These are phyloP conservation scores for Leccinum longicurvipes DNA, from an alignment of 768 basidiomycete species.

Conservation along the genomic window DNA sequence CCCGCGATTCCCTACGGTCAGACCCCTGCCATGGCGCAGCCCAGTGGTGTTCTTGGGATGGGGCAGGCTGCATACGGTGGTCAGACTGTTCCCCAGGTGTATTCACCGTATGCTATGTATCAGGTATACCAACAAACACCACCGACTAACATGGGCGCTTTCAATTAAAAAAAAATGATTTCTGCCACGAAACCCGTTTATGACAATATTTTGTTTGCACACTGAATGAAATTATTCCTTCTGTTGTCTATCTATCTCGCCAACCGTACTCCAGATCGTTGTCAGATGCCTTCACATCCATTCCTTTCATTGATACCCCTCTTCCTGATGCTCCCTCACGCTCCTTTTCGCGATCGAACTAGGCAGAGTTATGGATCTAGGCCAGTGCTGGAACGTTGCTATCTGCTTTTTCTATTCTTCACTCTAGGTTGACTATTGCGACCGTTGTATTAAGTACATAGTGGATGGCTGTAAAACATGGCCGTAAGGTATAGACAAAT, in stretches of 20 bases:
- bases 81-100: constrained; percentile 61
- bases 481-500: constrained; percentile 34
- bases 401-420: constrained; percentile 30
- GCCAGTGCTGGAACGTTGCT: constrained; percentile 32
- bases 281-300: constrained; percentile 21
- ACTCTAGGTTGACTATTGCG: constrained; percentile 31
- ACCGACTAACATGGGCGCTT: constrained; percentile 71
- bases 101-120: constrained; percentile 76
- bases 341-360: constrained; percentile 24
- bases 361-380: constrained; percentile 23
- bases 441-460: constrained; percentile 38
- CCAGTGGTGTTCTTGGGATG: constrained; percentile 58
- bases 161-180: constrained; percentile 47
- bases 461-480: constrained; percentile 38
- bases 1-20: constrained; percentile 54
- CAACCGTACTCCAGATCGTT: constrained; percentile 24
- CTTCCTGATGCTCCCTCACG: constrained; percentile 17
- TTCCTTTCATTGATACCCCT: constrained; percentile 31
- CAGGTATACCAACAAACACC: constrained; percentile 78
- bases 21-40: constrained; percentile 58
- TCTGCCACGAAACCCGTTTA: constrained; percentile 35
- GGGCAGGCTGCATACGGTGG: constrained; percentile 61
- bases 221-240: constrained; percentile 32
- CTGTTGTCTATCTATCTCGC: constrained; percentile 33
- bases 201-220: constrained; percentile 38